Evolutionary conservation across 1,284 basidiomycete species (phyloP).

Genomic region (Xanthoconium separans): DNA sequence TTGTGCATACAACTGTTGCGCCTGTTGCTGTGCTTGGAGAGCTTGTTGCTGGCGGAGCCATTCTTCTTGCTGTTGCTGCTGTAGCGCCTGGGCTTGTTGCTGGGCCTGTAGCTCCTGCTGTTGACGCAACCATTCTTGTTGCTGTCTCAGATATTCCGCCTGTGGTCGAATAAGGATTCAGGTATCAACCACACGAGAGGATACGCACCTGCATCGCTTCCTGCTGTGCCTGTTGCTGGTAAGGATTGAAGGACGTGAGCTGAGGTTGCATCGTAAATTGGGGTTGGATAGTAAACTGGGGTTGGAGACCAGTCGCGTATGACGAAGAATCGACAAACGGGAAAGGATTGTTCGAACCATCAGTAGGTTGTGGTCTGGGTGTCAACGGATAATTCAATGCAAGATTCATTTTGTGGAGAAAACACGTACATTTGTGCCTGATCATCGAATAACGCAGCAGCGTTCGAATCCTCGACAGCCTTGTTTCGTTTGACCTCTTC

Average conservation of each 20-base stretch:
- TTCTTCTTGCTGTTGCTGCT: conserved; percentile 62
- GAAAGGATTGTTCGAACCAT: conserved; percentile 52
- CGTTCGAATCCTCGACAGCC: conserved; percentile 75
- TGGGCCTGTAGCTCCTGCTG: conserved; percentile 47
- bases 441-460: conserved; percentile 84
- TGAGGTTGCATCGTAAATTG: conserved; percentile 67
- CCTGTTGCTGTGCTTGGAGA: conserved; percentile 48
- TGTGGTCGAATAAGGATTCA: conserved; percentile 22
- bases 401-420: neutral
- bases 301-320: conserved; percentile 60
- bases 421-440: conserved; percentile 62
- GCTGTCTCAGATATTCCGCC: conserved; percentile 74
- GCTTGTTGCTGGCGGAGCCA: conserved; percentile 69
- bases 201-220: conserved; percentile 62
- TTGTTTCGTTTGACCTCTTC: conserved; percentile 76
- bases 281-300: conserved; percentile 72
- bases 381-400: conserved; percentile 6
- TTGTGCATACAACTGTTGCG: conserved; percentile 60
- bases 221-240: conserved; percentile 92
- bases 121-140: conserved; percentile 57
- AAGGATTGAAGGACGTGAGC: conserved; percentile 92
- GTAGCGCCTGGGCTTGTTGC: conserved; percentile 40
- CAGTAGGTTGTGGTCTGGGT: conserved; percentile 35
- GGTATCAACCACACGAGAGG: neutral
- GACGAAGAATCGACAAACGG: conserved; percentile 66